These are phyloP conservation scores for Globisporangium nunn DNA, from an alignment of 352 stramenopile genomes.

Conservation along the genomic window DNA sequence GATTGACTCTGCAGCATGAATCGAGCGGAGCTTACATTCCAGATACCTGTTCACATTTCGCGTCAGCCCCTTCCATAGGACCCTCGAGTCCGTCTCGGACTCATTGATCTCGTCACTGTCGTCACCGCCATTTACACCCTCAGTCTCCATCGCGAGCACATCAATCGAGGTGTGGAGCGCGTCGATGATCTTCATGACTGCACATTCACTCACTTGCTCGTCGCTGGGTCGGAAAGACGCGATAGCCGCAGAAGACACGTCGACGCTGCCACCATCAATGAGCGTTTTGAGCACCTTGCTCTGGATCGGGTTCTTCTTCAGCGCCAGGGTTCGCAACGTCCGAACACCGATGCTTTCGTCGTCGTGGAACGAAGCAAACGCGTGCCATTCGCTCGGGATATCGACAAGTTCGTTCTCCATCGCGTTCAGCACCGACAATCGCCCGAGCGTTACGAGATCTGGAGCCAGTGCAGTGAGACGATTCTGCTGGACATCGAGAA, in stretches of 20 bases:
- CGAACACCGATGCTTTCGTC: constrained; percentile 4
- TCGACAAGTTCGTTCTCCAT: constrained; percentile 35
- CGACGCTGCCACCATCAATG: constrained; percentile 20
- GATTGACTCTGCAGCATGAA: constrained; percentile 3
- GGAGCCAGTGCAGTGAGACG: constrained; percentile 23
- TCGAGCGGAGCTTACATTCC: constrained; percentile 21
- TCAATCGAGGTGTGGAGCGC: constrained; percentile 22
- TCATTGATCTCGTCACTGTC: constrained; percentile 7
- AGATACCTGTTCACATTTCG: constrained; percentile 41
- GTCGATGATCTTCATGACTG: constrained; percentile 48
- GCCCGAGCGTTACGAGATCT: constrained; percentile 19
- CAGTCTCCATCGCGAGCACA: constrained; percentile 6
- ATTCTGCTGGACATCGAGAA: constrained; percentile 49
- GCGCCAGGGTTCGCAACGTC: constrained; percentile 29
- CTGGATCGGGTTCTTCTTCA: constrained; percentile 40
- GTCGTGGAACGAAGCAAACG: constrained; percentile 23
- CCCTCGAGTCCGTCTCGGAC: neutral
- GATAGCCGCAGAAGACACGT: neutral
- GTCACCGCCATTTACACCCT: neutral
- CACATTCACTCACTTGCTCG: constrained; percentile 30
- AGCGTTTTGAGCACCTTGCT: constrained; percentile 30
- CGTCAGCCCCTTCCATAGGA: constrained; percentile 36
- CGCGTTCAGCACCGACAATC: constrained; percentile 34
- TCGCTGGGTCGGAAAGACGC: constrained; percentile 11
- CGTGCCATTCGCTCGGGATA: constrained; percentile 43